Base-by-base conservation (phyloP, 768 basidiomycete species). In the Dacryopinax spathularia region DNA sequence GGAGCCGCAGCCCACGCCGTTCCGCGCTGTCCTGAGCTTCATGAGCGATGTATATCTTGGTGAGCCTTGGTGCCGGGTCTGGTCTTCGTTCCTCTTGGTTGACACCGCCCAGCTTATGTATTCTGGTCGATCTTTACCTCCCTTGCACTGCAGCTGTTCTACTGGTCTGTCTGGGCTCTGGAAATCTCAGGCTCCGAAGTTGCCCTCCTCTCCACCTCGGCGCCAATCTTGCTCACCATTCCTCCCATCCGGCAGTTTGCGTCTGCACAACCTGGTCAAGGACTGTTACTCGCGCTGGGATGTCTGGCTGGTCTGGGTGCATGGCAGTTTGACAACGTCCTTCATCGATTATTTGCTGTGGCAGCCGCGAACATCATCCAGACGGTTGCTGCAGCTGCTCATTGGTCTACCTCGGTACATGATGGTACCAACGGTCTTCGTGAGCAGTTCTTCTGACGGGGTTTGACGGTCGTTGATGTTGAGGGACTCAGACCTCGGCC, bases 151-250 rank as follows among this genome's bases (percentile, higher is more conserved):
- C 84, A 88, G 2, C 77, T 94, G 2, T 94, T 94, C 76, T 94
- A 93, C 74, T 94, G 91, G 75, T 91, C 89, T 27, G 84, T 95
- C 20, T 93, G 91, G 91, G 81, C 90, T 70, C 84, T 93, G 18
- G 89, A 87, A 29, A 79, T 94, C 33, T 83, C 88, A 12, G 92
- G 92, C 3, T 82, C 86, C 34, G 92, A 95, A 70, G 77, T 89
- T 16, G 81, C 90, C 0, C 74, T 91, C 2, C 76, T 93, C 9
- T 80, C 82, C 7, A 82, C 84, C 7, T 79, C 94, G 29, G 84
- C 91, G 0, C 89, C 90, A 0, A 66, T 80, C 4, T 70, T 90
- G 15, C 78, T 93, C 13, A 76, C 79, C 0, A 72, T 81, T 39
- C 68, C 77, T 1, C 71, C 77, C 0, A 39, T 86, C 29, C 74